phyloP scores from a whole-genome alignment of 768 basidiomycete genomes.

The Russula virescens region DNA sequence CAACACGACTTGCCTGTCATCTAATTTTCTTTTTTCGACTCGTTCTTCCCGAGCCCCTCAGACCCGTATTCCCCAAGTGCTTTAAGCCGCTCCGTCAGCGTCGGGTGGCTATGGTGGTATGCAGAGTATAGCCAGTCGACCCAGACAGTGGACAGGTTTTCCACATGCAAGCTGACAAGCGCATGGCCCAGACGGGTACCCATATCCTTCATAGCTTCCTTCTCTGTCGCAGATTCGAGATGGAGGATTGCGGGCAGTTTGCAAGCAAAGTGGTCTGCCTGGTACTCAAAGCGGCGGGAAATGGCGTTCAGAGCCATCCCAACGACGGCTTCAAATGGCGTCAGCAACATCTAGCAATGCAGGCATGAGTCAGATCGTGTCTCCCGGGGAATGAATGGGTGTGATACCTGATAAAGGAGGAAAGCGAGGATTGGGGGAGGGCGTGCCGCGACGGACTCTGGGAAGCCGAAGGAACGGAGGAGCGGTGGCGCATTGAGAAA shows the following conservation, averaged over 20 bases:
- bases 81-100: slow-evolving; percentile 81
- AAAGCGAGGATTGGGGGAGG: slow-evolving; percentile 85
- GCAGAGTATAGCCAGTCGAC: slow-evolving; percentile 96
- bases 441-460: slow-evolving; percentile 50
- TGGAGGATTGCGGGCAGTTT: slow-evolving; percentile 43
- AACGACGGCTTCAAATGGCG: slow-evolving; percentile 71
- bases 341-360: slow-evolving; percentile 61
- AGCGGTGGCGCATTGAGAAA: slow-evolving; percentile 79
- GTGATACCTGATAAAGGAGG: slow-evolving; percentile 69
- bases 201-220: slow-evolving; percentile 71
- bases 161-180: slow-evolving; percentile 79
- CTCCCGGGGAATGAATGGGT: neutral
- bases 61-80: slow-evolving; percentile 51
- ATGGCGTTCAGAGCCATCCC: slow-evolving; percentile 73
- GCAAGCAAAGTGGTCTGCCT: slow-evolving; percentile 85
- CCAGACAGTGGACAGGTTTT: slow-evolving; percentile 91
- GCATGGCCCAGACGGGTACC: slow-evolving; percentile 79
- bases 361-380: neutral
- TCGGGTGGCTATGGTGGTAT: slow-evolving; percentile 95
- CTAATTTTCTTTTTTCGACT: slow-evolving; percentile 34
- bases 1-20: too few relatives aligned
- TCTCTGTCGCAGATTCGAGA: slow-evolving; percentile 34
- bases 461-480: slow-evolving; percentile 76
- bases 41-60: slow-evolving; percentile 6
- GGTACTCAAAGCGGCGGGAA: slow-evolving; percentile 83